Conservation (phyloP, 2,329 filamentous ascomycete species). For the Hymenoscyphus salicellus region DNA sequence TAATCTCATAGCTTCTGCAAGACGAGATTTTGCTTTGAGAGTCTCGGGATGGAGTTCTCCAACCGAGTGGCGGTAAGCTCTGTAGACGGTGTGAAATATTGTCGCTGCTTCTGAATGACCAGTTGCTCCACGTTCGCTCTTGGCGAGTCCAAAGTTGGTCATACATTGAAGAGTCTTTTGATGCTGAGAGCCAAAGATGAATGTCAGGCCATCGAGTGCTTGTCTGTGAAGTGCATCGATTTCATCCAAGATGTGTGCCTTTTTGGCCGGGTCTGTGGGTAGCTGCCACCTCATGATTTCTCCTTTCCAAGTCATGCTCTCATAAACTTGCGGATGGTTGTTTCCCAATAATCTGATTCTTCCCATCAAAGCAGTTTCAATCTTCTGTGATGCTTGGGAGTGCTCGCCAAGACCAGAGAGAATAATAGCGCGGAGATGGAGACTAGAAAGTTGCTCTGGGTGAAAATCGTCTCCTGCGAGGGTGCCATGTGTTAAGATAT, state of each 20-base stretch:
- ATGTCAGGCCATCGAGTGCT: conserved; percentile 25
- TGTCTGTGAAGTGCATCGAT: conserved; percentile 26
- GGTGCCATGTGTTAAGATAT: conserved; percentile 26
- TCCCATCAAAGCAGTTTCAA: conserved; percentile 22
- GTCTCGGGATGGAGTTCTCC: conserved; percentile 30
- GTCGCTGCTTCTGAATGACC: conserved; percentile 22
- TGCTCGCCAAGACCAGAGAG: conserved; percentile 29
- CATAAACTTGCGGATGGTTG: conserved; percentile 25
- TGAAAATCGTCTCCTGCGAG: conserved; percentile 27
- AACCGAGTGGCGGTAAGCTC: conserved; percentile 23
- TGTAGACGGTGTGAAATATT: conserved; percentile 23
- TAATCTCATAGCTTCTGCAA: conserved; percentile 25
- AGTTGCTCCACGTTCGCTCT: conserved; percentile 22
- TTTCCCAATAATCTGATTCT: conserved; percentile 23
- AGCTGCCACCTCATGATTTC: conserved; percentile 29
- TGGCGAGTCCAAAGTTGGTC: conserved; percentile 26
- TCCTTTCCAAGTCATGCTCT: conserved; percentile 30
- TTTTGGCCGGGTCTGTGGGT: conserved; percentile 15
- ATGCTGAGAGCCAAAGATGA: conserved; percentile 28
- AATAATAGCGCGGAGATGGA: conserved; percentile 29
- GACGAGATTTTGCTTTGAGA: conserved; percentile 22
- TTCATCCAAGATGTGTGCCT: conserved; percentile 19
- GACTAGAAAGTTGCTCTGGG: conserved; percentile 29
- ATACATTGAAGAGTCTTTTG: conserved; percentile 26
- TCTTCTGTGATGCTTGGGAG: conserved; percentile 23